A percentile compares a stretch with the other conserved stretches of the same genome.
phyloP scores from a whole-genome alignment of 2,329 filamentous ascomycete species.

The Emericellopsis atlantica region DNA sequence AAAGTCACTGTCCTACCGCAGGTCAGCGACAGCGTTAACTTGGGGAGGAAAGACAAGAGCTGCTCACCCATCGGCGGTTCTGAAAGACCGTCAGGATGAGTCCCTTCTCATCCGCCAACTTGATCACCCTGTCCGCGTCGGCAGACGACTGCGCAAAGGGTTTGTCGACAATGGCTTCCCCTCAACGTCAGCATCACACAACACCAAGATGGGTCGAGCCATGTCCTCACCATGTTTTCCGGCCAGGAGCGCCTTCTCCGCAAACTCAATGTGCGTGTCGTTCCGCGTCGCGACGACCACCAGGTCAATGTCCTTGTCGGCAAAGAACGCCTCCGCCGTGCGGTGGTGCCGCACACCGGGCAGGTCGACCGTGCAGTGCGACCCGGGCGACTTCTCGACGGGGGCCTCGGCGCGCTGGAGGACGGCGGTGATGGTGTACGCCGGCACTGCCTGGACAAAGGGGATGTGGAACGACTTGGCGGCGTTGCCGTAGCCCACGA shows the following conservation, averaged over 20 bases:
- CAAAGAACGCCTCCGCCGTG: conserved; percentile 46
- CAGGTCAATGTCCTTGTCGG: conserved; percentile 55
- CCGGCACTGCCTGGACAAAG: conserved; percentile 51
- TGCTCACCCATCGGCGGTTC: conserved; percentile 51
- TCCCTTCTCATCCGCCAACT: conserved; percentile 35
- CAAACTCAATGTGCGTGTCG: conserved; percentile 54
- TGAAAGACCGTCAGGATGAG: conserved; percentile 56
- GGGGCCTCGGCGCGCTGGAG: conserved; percentile 58
- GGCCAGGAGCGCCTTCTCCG: conserved; percentile 49
- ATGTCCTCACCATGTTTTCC: conserved; percentile 48
- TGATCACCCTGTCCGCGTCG: conserved; percentile 52
- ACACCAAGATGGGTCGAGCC: too few relatives aligned
- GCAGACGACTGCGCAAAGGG: conserved; percentile 64
- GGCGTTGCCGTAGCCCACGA: conserved; percentile 39
- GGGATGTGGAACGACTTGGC: conserved; percentile 80
- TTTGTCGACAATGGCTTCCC: conserved; percentile 42
- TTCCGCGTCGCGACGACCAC: conserved; percentile 62
- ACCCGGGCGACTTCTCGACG: conserved; percentile 33
- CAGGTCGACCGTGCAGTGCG: conserved; percentile 42
- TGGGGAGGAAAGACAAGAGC: background rate
- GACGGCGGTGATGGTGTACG: conserved; percentile 58
- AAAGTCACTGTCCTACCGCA: conserved; percentile 51
- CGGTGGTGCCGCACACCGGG: conserved; percentile 53
- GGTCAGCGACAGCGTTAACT: background rate
- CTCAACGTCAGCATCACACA: background rate